phyloP scores from a whole-genome alignment of 148 eudicot genomes.

The Cornus suecica region DNA sequence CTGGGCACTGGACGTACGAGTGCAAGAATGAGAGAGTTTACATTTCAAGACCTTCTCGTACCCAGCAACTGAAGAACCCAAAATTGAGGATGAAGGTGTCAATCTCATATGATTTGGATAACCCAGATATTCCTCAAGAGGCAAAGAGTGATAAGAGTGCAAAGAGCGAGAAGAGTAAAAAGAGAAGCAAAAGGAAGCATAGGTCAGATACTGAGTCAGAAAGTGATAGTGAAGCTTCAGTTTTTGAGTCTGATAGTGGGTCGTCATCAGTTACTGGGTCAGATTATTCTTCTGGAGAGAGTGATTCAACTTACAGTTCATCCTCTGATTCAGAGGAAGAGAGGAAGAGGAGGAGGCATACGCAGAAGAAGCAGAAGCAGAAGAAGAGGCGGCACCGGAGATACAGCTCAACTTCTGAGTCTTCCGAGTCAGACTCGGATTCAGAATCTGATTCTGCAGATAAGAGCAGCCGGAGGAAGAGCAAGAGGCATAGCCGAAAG shows the following conservation, averaged over 20 bases:
- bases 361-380: too few species aligned
- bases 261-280: slow-evolving; percentile 50
- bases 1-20: slow-evolving; percentile 94
- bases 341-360: too few species aligned
- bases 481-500: too few species aligned
- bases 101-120: too few species aligned
- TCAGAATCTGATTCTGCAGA: too few species aligned
- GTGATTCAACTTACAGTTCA: slow-evolving; percentile 63
- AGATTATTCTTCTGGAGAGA: slow-evolving; percentile 50
- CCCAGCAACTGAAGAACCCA: too few species aligned
- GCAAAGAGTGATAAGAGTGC: slow-evolving; percentile 18
- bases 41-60: too few species aligned
- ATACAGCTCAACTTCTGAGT: too few species aligned
- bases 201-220: slow-evolving; percentile 52
- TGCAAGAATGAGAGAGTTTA: slow-evolving; percentile 69
- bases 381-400: too few species aligned
- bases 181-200: slow-evolving; percentile 59
- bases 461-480: too few species aligned
- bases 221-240: slow-evolving; percentile 59
- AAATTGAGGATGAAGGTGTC: too few species aligned
- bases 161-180: slow-evolving; percentile 38
- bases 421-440: too few species aligned
- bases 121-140: slow-evolving; percentile 17
- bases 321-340: slow-evolving; percentile 58
- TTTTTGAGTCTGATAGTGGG: slow-evolving; percentile 50